Conservation (phyloP, 257 asterid genomes). For the Mitragyna speciosa region DNA sequence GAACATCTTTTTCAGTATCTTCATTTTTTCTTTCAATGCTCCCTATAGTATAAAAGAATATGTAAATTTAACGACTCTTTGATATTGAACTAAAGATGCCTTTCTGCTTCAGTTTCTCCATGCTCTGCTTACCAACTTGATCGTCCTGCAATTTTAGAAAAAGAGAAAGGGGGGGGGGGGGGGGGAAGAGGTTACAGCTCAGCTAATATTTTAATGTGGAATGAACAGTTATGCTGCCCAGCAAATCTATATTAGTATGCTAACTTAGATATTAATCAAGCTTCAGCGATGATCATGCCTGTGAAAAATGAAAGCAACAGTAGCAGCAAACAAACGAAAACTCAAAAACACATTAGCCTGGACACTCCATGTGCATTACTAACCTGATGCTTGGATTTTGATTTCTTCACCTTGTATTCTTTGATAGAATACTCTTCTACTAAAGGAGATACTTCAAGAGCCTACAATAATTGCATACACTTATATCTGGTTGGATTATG, state of each 20-base stretch:
- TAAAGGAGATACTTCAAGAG: constrained; percentile 26
- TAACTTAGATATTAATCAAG: too few relatives aligned
- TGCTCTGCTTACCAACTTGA: constrained; percentile 66
- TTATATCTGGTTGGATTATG: background rate
- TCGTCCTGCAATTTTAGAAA: constrained; percentile 47
- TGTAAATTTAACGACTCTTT: constrained; percentile 24
- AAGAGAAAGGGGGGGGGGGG: too few relatives aligned
- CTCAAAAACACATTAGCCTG: background rate
- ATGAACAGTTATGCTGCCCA: too few relatives aligned
- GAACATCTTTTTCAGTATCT: constrained; percentile 8
- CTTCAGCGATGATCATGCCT: background rate
- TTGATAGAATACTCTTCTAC: constrained; percentile 37
- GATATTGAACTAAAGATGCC: constrained; percentile 64
- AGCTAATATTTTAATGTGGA: background rate
- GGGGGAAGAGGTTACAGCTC: too few relatives aligned
- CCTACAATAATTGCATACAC: constrained; percentile 29
- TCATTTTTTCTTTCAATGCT: constrained; percentile 13
- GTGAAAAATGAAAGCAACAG: background rate
- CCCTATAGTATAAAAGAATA: background rate
- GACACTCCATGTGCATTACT: constrained; percentile 12
- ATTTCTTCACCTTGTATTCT: constrained; percentile 33
- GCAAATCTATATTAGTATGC: too few relatives aligned
- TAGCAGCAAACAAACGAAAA: background rate
- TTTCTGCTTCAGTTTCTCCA: constrained; percentile 70
- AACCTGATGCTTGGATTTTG: constrained; percentile 55